A percentile compares a stretch with the other conserved stretches of the same genome.
Evolutionary conservation across 2,329 filamentous ascomycete species (phyloP).

Genomic region (Mycogone perniciosa): DNA sequence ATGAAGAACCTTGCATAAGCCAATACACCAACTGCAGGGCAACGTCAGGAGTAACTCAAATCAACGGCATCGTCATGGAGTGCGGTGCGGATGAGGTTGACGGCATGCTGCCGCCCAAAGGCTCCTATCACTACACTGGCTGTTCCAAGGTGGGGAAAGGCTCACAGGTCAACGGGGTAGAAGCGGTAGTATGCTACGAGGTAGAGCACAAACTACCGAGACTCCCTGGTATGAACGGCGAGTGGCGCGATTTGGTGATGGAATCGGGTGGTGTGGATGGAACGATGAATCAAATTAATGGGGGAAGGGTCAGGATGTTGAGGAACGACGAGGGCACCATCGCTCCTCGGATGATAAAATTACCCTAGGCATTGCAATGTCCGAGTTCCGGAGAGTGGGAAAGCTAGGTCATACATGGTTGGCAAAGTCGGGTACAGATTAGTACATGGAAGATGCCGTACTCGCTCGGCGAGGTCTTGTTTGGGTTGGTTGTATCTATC

Average conservation of each 20-base stretch:
- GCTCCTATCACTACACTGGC: slow-evolving; percentile 1
- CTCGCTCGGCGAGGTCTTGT: too few species aligned
- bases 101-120: neutral
- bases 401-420: too few species aligned
- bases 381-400: too few species aligned
- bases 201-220: neutral
- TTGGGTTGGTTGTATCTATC: too few species aligned
- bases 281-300: slow-evolving; percentile 8
- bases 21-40: neutral
- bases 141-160: slow-evolving; percentile 5
- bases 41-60: slow-evolving; percentile 1
- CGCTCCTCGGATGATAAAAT: neutral
- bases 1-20: neutral
- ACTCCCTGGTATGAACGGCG: slow-evolving; percentile 1
- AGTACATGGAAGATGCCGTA: too few species aligned
- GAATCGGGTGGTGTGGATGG: neutral
- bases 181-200: slow-evolving; percentile 5
- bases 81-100: neutral
- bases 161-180: slow-evolving; percentile 4
- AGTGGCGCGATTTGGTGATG: slow-evolving; percentile 1
- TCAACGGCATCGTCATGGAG: slow-evolving; percentile 6
- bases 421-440: too few species aligned
- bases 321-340: neutral
- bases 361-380: too few species aligned
- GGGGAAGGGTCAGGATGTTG: slow-evolving; percentile 4